Conservation (phyloP, 129 eudicot genomes). For the Helianthus tuberosus region DNA sequence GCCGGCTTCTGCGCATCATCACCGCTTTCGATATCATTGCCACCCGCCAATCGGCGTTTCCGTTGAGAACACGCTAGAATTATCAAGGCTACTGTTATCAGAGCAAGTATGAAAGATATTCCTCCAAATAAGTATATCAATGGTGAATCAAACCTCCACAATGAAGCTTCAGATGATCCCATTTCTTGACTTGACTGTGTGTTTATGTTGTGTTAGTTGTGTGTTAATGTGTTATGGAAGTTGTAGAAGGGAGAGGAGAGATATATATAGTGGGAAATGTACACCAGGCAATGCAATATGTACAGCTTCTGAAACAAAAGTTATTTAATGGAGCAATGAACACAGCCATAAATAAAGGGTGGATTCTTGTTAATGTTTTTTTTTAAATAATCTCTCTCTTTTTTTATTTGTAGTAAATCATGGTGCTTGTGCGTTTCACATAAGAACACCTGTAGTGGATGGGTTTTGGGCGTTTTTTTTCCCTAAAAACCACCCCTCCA, state of each 20-base stretch:
- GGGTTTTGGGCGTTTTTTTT: no score
- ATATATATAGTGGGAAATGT: slow-evolving; percentile 32
- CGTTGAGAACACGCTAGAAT: slow-evolving; percentile 56
- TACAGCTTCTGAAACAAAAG: slow-evolving; percentile 25
- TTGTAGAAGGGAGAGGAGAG: slow-evolving; percentile 2
- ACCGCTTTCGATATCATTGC: slow-evolving; percentile 31
- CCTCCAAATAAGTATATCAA: slow-evolving; percentile 61
- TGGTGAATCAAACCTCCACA: slow-evolving; percentile 60
- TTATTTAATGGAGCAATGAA: slow-evolving; percentile 34
- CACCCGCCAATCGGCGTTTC: slow-evolving; percentile 13
- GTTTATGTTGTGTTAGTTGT: slow-evolving; percentile 13
- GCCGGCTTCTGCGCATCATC: not conserved
- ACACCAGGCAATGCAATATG: slow-evolving; percentile 9
- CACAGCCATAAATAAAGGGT: slow-evolving; percentile 19
- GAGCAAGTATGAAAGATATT: slow-evolving; percentile 42
- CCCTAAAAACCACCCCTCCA: no score
- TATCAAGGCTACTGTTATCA: slow-evolving; percentile 50
- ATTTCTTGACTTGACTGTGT: slow-evolving; percentile 11
- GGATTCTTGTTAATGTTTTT: slow-evolving; percentile 12
- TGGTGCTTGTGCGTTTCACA: slow-evolving; percentile 1
- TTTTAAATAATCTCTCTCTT: not conserved
- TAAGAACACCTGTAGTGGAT: no score
- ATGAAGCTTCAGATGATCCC: slow-evolving; percentile 29
- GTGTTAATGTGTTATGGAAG: slow-evolving; percentile 28
- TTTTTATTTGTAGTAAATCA: not conserved